Evolutionary conservation across 306 rosid species (phyloP).

Genomic region (Casuarina glauca): DNA sequence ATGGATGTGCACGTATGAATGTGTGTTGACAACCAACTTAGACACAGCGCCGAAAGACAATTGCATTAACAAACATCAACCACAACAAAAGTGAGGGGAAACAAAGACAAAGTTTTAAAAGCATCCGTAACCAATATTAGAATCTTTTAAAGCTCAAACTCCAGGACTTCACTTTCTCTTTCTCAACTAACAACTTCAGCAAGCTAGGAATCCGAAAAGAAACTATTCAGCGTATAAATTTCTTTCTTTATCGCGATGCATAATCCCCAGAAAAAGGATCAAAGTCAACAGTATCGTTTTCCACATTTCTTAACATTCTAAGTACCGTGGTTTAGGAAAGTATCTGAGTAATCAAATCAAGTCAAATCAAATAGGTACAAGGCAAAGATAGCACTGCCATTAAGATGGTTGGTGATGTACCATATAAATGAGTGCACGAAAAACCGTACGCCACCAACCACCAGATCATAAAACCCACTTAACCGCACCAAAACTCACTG

Average conservation of each 20-base stretch:
- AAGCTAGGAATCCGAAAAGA: slow-evolving; percentile 8
- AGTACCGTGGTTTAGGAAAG: no score
- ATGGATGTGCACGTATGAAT: neutral
- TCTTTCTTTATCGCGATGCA: neutral
- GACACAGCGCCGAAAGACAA: neutral
- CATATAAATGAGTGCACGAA: slow-evolving; percentile 37
- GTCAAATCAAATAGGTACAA: neutral
- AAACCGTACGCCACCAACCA: slow-evolving; percentile 24
- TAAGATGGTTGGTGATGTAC: slow-evolving; percentile 41
- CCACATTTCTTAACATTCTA: no score
- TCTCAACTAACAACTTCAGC: slow-evolving; percentile 3
- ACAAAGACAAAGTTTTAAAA: neutral
- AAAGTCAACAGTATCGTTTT: neutral
- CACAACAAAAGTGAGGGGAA: neutral
- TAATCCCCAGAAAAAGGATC: neutral
- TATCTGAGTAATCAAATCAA: neutral
- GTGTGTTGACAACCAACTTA: neutral
- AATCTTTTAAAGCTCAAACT: slow-evolving; percentile 1
- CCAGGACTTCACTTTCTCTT: slow-evolving; percentile 4
- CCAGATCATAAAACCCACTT: neutral
- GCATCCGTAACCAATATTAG: neutral
- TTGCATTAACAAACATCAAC: neutral
- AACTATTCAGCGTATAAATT: neutral
- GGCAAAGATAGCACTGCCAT: slow-evolving; percentile 18
- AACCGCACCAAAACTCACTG: neutral